phyloP scores from a whole-genome alignment of 768 basidiomycete species.

The Suillus lakei region DNA sequence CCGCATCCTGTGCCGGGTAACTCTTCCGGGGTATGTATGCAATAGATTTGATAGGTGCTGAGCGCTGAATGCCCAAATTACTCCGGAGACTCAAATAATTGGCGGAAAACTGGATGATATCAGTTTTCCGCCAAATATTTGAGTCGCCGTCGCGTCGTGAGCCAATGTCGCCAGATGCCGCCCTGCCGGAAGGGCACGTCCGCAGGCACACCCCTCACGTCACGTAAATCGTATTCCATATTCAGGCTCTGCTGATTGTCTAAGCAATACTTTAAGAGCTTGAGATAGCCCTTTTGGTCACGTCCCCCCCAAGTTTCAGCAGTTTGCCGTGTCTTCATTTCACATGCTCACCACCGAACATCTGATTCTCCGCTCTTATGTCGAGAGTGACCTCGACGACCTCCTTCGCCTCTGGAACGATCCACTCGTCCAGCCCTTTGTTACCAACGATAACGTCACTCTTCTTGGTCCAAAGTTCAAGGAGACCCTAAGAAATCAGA shows the following conservation, averaged over 20 bases:
- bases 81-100: neutral
- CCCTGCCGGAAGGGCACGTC: no score
- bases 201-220: neutral
- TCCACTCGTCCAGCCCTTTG: constrained; percentile 28
- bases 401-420: constrained; percentile 35
- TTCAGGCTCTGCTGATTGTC: neutral
- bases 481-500: constrained; percentile 23
- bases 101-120: neutral
- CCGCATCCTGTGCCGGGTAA: neutral
- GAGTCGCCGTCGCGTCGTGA: neutral
- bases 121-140: neutral
- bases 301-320: neutral
- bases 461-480: constrained; percentile 22
- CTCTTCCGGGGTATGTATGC: neutral
- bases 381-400: constrained; percentile 36
- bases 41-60: neutral
- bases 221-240: neutral
- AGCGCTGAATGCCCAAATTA: neutral
- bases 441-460: constrained; percentile 19
- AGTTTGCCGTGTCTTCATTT: neutral
- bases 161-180: neutral
- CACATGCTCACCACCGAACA: constrained; percentile 37
- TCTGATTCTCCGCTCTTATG: constrained; percentile 37
- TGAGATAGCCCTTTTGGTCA: neutral
- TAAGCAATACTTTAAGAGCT: neutral